Base-by-base conservation (phyloP, 2,329 filamentous ascomycete genomes). In the Cryoendolithus antarcticus region DNA sequence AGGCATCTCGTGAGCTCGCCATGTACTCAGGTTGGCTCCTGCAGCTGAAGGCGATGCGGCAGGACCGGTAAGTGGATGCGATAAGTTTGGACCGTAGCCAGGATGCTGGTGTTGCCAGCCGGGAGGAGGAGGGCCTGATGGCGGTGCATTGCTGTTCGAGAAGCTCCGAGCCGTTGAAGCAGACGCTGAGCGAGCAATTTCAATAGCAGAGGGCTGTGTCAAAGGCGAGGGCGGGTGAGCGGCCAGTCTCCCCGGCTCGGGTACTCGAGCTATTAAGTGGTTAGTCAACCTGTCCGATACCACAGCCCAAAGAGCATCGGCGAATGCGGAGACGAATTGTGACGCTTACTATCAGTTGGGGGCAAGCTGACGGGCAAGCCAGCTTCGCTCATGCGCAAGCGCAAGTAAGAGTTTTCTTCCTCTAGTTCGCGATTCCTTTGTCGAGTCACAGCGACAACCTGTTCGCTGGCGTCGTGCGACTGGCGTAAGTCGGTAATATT, bases 381-480 rank as follows among this genome's bases (percentile, higher is more conserved):
- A 15, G 63, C 60, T 42, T 67, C 64, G 28, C 57, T 62, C 35
- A 75, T 57, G 47, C 70, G 67, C 38, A 62, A 61, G 41, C 68
- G 66, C 32, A 75, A 58, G 34, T 66, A 62, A n/a, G 61, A 60
- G 43, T 72, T 70, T 50, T 76, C 72, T 39, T 68, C 64, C 50
- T 75, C 70, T 30, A 76, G 56, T 44, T 69, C 66, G 28, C 67
- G 62, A 51, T 74, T 74, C 5, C 69, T 62, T 48, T 68, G 65
- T 44, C 71, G 59, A n/a, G 72, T 56, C 28, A 67, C 64, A 41
- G 70, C 63, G 4, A 50, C 47, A 41, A 70, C 62, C 50, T 67
- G 69, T 42, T 63, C 62, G 43, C 55, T 62, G 40, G 55, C 57
- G 33, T 74, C 68, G 27, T 64, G 60, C 38, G 64, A 65, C 8